phyloP scores from a whole-genome alignment of 148 eudicot genomes.

The Rhododendron ovatum region DNA sequence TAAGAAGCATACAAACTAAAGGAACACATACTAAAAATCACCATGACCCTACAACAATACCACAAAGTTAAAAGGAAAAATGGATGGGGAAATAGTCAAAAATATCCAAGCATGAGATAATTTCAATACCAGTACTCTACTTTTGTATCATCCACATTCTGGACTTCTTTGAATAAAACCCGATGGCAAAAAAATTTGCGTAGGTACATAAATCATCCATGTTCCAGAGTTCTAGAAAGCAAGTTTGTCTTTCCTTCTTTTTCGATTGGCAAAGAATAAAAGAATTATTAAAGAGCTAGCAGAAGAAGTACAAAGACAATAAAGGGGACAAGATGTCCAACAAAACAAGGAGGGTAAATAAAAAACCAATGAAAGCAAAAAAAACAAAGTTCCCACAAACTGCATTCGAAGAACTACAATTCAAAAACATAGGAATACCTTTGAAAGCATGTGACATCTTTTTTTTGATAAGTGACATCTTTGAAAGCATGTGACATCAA shows the following conservation, averaged over 20 bases:
- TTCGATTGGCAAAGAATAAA: background rate
- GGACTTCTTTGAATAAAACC: background rate
- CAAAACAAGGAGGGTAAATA: background rate
- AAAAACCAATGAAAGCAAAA: background rate
- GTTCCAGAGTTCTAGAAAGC: background rate
- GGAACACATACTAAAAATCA: background rate
- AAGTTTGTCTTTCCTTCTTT: background rate
- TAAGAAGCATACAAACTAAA: background rate
- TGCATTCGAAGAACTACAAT: background rate
- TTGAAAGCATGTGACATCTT: background rate
- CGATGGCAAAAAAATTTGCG: background rate
- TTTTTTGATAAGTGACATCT: background rate
- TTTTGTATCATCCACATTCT: background rate
- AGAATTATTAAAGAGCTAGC: background rate
- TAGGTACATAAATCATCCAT: background rate
- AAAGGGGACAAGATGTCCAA: background rate
- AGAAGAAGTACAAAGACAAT: background rate
- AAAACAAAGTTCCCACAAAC: background rate
- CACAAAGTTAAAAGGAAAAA: background rate
- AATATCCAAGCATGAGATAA: background rate
- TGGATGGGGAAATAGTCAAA: background rate
- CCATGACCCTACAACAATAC: background rate
- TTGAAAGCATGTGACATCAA: background rate
- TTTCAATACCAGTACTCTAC: background rate
- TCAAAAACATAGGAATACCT: background rate